Evolutionary conservation across 106 monocot species (phyloP), one percentile per base, ranked within the genome.

Genomic region (Acanthochlamys bracteata): DNA sequence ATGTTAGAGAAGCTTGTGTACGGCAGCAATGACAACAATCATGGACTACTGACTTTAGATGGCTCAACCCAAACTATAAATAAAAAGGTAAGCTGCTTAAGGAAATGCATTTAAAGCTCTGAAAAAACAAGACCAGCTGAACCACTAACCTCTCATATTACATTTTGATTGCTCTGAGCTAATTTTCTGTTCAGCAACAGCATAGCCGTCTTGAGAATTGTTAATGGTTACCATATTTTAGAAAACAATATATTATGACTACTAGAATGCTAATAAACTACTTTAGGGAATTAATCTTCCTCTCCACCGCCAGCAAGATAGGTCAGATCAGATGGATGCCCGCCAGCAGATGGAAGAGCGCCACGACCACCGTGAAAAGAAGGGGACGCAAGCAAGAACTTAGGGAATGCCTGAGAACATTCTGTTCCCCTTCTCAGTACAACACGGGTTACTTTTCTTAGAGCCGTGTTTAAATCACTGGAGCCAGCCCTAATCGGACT

Each of bases 321-420:
- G 16, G 90, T 90, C 59, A 90, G 68, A 69, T 90, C 90, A 24
- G 90, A 78, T 59, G 90, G 90, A 90, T 90, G 90, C 70, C 90
- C 90, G 66, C 90, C 90, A 53, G 90, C 90, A 53, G 90, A 85
- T 39, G 90, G 90, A 60, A 90, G 90, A 70, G 90, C 85, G 69
- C 90, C 89, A 41, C 89, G 76, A 63, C 90, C 85, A 63, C 90
- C 90, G 78, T 90, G 90, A 73, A 90, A 90, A 71, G 90, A 80
- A 80, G 85, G 90, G 80, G 90, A 85, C 1, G 83, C 76, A 71
- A 90, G 71, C 75, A 90, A 69, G 53, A 83, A 90, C 75, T 90
- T 90, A 85, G 82, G 77, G 24, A 77, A 90, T 23, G 69, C 55
- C 25, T 71, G 69, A 7, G 46, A 64, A 61, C 90, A 90, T 90